Conservation (phyloP, 345 rosid species). For the Eucalyptus globulus region DNA sequence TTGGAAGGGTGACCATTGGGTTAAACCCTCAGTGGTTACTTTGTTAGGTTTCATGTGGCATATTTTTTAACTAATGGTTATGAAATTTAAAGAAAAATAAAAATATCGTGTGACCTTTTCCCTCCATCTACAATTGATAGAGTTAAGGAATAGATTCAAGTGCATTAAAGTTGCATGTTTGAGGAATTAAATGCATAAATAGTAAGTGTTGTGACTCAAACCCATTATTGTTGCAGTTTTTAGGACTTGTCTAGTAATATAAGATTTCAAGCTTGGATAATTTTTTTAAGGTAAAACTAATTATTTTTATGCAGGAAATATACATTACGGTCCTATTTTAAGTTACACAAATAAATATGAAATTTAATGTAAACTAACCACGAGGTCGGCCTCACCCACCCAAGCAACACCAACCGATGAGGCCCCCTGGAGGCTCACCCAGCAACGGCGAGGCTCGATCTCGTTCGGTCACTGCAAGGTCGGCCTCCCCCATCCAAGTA, state of each 20-base stretch:
- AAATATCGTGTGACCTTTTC: rapidly evolving
- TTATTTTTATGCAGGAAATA: background rate
- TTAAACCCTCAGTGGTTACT: too few species aligned
- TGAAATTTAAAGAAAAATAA: background rate
- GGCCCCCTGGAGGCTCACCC: too few species aligned
- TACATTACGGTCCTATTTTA: too few species aligned
- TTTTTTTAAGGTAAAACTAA: background rate
- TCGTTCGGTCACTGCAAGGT: rapidly evolving
- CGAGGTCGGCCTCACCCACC: too few species aligned
- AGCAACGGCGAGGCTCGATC: too few species aligned
- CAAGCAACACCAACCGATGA: too few species aligned
- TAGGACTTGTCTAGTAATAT: background rate
- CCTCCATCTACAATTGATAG: too few species aligned
- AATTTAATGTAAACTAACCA: background rate
- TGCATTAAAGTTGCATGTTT: background rate
- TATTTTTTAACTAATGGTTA: background rate
- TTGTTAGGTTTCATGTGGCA: background rate
- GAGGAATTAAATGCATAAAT: background rate
- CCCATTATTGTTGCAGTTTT: rapidly evolving
- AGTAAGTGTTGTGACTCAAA: rapidly evolving
- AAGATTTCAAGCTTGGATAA: background rate
- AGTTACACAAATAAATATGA: background rate
- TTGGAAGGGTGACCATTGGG: too few species aligned
- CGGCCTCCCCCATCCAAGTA: too few species aligned
- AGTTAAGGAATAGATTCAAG: background rate